phyloP scores from a whole-genome alignment of 768 basidiomycete genomes.

The Boletus rubropictus region DNA sequence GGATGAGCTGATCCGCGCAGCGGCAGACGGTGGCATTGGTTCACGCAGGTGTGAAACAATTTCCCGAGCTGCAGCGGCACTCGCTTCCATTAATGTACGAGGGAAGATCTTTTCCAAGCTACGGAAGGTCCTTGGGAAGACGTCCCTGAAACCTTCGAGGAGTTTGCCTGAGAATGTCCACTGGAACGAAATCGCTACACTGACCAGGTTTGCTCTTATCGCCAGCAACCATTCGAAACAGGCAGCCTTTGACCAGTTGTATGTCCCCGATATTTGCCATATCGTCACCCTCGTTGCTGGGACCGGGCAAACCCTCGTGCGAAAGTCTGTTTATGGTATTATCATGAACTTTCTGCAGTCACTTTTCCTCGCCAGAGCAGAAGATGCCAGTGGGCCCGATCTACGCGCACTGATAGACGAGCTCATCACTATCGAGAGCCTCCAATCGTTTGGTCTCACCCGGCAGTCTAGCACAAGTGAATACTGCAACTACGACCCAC shows the following conservation, averaged over 20 bases:
- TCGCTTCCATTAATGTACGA: conserved; percentile 73
- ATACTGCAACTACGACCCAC: conserved; percentile 51
- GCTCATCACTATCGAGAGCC: conserved; percentile 47
- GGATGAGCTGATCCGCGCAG: conserved; percentile 75
- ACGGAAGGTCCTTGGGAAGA: conserved; percentile 74
- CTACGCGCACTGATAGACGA: conserved; percentile 60
- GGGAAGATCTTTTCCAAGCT: conserved; percentile 74
- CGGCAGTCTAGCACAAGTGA: conserved; percentile 64
- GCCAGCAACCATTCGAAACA: conserved; percentile 64
- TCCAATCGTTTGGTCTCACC: conserved; percentile 68
- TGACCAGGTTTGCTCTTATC: conserved; percentile 69
- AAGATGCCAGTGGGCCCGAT: conserved; percentile 54
- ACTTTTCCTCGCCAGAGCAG: conserved; percentile 53
- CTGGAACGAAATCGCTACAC: conserved; percentile 77
- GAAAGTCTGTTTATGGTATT: conserved; percentile 77
- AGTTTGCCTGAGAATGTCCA: conserved; percentile 64
- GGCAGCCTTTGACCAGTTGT: conserved; percentile 64
- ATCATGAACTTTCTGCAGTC: conserved; percentile 79
- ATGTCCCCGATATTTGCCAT: conserved; percentile 79
- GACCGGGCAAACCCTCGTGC: conserved; percentile 65
- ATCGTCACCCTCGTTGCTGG: conserved; percentile 72
- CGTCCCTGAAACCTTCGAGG: conserved; percentile 56
- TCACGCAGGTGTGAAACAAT: conserved; percentile 71
- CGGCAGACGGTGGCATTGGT: conserved; percentile 77
- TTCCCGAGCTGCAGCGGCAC: conserved; percentile 62